Conservation (phyloP, 2,329 filamentous ascomycete species). For the Curvularia lunata region DNA sequence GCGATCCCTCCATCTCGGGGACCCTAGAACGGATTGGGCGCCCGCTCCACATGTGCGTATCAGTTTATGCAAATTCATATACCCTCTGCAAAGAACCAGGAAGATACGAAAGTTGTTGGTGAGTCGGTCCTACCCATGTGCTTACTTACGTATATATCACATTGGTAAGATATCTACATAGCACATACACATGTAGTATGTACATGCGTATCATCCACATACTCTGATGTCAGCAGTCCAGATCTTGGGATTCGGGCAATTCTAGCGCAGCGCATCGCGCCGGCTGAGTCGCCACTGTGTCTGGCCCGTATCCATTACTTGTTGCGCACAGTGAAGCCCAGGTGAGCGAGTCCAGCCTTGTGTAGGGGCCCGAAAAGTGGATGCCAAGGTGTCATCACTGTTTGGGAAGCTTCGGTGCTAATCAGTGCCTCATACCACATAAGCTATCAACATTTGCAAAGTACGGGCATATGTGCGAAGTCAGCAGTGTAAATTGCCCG, state of each 20-base stretch:
- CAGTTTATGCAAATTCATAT: background rate
- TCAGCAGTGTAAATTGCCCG: background rate
- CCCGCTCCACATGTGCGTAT: background rate
- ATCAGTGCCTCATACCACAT: too few species aligned
- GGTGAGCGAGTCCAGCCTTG: background rate
- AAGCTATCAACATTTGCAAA: background rate
- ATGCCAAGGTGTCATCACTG: conserved; percentile 5
- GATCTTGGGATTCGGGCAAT: too few species aligned
- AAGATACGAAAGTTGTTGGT: background rate
- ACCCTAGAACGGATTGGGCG: background rate
- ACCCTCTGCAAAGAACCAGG: background rate
- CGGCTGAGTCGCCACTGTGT: background rate
- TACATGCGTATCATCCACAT: background rate
- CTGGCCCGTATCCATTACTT: background rate
- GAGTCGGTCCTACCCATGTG: background rate
- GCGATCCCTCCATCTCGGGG: conserved; percentile 8
- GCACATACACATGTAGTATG: too few species aligned
- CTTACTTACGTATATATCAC: background rate
- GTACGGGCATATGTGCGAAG: background rate
- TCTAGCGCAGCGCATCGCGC: background rate
- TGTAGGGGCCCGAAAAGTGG: background rate
- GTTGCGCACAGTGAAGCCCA: background rate
- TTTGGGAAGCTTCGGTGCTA: background rate
- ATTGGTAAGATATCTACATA: too few species aligned
- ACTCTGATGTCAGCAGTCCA: background rate